Percentiles rank a stretch among this genome's conserved stretches.
Conservation (phyloP, 345 rosid species). For the Moringa oleifera region DNA sequence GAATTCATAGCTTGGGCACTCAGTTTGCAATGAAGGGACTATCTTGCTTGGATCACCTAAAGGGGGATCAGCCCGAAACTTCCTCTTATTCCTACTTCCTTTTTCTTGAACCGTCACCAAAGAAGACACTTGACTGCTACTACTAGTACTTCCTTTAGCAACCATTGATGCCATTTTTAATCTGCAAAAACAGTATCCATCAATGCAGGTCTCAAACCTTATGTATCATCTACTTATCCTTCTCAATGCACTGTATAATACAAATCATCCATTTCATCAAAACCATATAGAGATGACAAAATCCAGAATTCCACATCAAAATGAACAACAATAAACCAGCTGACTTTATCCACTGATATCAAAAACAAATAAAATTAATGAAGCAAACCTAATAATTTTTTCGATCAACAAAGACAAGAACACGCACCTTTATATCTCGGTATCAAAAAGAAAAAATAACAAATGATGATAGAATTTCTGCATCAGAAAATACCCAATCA, state of each 20-base stretch:
- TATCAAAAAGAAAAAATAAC: conserved; percentile 10
- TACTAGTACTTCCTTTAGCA: conserved; percentile 41
- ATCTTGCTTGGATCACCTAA: conserved; percentile 35
- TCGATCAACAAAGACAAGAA: conserved; percentile 1
- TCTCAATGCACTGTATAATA: conserved; percentile 8
- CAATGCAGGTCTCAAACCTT: conserved; percentile 12
- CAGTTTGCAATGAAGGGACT: conserved; percentile 32
- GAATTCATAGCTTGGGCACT: conserved; percentile 49
- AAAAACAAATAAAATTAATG: conserved; percentile 5
- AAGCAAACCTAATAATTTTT: background rate
- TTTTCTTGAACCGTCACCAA: conserved; percentile 62
- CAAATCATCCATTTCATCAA: conserved; percentile 10
- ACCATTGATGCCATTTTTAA: conserved; percentile 57
- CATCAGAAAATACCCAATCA: conserved; percentile 20
- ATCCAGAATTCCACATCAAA: conserved; percentile 1
- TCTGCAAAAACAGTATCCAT: conserved; percentile 29
- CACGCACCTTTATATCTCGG: conserved; percentile 10
- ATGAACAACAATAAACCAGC: conserved; percentile 4
- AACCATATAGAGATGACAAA: conserved; percentile 1
- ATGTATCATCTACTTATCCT: conserved; percentile 4
- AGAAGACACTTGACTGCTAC: conserved; percentile 35
- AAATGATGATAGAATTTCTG: conserved; percentile 11
- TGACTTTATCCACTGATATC: conserved; percentile 17
- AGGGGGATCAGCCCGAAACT: conserved; percentile 77
- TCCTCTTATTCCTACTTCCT: conserved; percentile 85